Evolutionary conservation across 345 rosid genomes (phyloP).

Genomic region (Tarenaya hassleriana): DNA sequence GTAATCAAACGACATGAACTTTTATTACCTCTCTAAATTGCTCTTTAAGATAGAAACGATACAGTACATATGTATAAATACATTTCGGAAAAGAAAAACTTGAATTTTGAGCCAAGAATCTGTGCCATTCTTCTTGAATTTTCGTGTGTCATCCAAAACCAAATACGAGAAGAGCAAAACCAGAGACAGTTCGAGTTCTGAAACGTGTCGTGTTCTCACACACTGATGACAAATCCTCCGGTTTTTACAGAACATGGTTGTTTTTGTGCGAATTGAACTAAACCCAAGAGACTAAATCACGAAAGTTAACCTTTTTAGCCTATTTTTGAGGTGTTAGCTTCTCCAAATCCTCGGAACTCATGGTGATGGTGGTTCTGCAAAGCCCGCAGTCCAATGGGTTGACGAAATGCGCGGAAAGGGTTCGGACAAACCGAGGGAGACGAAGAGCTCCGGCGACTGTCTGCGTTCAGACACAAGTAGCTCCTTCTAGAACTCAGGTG

Average conservation of each 20-base stretch:
- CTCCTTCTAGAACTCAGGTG: conserved; percentile 76
- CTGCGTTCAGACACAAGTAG: conserved; percentile 45
- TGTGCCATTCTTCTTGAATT: no score
- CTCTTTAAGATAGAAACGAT: no score
- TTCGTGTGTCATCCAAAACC: no score
- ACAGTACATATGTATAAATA: no score
- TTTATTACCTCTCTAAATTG: no score
- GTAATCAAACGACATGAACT: no score
- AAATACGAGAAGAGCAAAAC: neutral
- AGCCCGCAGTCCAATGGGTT: conserved; percentile 36
- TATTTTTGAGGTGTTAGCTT: neutral
- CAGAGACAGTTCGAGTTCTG: neutral
- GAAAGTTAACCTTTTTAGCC: no score
- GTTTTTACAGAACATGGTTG: conserved; percentile 7
- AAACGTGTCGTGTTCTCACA: conserved; percentile 45
- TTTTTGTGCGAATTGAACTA: neutral
- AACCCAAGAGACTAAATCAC: no score
- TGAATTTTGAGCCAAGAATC: no score
- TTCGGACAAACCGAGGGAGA: conserved; percentile 25
- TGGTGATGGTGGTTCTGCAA: conserved; percentile 54
- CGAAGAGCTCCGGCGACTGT: conserved; percentile 25
- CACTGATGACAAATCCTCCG: conserved; percentile 22
- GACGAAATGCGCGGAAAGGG: conserved; percentile 13
- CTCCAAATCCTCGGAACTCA: conserved; percentile 8
- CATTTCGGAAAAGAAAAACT: no score